Conservation (phyloP, 1,284 basidiomycete genomes). For the Moesziomyces antarcticus region DNA sequence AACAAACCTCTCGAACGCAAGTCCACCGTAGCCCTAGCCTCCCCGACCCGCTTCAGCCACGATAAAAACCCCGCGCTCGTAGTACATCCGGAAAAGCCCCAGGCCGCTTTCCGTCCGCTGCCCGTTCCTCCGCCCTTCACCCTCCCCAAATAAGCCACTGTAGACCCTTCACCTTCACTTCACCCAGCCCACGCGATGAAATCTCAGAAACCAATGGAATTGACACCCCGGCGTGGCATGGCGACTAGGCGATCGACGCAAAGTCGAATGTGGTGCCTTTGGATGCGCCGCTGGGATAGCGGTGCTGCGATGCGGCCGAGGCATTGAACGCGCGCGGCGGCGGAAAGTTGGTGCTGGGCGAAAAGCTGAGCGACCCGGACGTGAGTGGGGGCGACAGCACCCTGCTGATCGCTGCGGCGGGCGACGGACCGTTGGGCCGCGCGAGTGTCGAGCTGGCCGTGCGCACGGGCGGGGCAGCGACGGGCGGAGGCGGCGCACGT, state of each 20-base stretch:
- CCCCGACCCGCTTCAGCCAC: constrained; percentile 18
- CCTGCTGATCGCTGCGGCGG: constrained; percentile 11
- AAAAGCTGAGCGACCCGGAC: constrained; percentile 37
- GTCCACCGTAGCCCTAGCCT: constrained; percentile 8
- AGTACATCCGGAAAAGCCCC: constrained; percentile 10
- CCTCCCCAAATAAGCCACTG: constrained; percentile 5
- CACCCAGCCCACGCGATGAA: neutral
- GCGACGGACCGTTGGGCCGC: constrained; percentile 20
- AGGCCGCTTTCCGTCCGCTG: constrained; percentile 6
- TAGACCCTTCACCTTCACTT: constrained; percentile 4
- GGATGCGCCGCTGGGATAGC: constrained; percentile 36
- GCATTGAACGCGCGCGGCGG: constrained; percentile 43
- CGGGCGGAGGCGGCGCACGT: constrained; percentile 73
- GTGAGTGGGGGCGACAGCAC: constrained; percentile 39
- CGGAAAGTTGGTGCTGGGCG: constrained; percentile 34
- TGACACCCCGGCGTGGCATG: too few species aligned
- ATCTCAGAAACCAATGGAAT: too few species aligned
- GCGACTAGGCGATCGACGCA: constrained; percentile 9
- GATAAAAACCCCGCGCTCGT: neutral
- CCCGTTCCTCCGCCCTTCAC: constrained; percentile 33
- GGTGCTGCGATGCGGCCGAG: constrained; percentile 31
- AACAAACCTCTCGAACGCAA: neutral
- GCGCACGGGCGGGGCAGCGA: constrained; percentile 62
- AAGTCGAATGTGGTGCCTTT: constrained; percentile 46
- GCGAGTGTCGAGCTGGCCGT: constrained; percentile 45